Base-by-base conservation (phyloP, 2,329 filamentous ascomycete species). In the Harringtonia aguacate region DNA sequence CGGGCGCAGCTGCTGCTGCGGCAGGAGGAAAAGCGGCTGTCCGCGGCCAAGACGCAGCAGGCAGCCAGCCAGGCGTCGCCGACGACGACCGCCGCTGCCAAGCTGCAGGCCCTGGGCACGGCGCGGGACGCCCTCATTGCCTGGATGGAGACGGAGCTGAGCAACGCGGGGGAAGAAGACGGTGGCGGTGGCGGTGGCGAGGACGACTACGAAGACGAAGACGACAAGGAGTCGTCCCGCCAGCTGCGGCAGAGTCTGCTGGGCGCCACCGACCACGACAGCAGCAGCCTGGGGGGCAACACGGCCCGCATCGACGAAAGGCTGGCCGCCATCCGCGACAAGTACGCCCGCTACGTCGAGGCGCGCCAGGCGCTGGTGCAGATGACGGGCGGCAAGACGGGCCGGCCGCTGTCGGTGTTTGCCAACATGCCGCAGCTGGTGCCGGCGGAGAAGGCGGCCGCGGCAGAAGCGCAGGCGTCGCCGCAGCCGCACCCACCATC, bases 141-240 rank as follows among this genome's bases (percentile, higher is more conserved):
- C 45, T 83, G 79, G 79, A 80, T 83, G 45, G 79, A 83, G 56
- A 63, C 61, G 6, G 79, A 82, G 55, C 60, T 83, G 20, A 62
- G 67, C 41, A 75, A 73, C 44, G 74, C 75, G 2, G 65, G 68
- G 5, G 61, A 61, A 20, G 56, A 58, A 1, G 60, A 57, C 1
- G 55, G 51, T 1, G 56, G 55, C 12, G 54, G 55, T 0, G 39
- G 29, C 10, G 48, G 53, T 5, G 65, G 67, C 8, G 60, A 61
- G 17, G 55, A 59, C 2, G 60, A 58, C 1, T 55, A 52, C 2
- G 55, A 56, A 7, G 54, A 55, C 0, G 41, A 36, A 17, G 31
- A 47, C 18, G 36, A 31, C 4, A 45, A 28, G 9, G 45, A 43
- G 41, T 39, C 41, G 17, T 43, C 51, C 4, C 55, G 56, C 13